These are phyloP conservation scores for Eucalyptus erythrocorys DNA, from an alignment of 345 rosid species.

Conservation along the genomic window DNA sequence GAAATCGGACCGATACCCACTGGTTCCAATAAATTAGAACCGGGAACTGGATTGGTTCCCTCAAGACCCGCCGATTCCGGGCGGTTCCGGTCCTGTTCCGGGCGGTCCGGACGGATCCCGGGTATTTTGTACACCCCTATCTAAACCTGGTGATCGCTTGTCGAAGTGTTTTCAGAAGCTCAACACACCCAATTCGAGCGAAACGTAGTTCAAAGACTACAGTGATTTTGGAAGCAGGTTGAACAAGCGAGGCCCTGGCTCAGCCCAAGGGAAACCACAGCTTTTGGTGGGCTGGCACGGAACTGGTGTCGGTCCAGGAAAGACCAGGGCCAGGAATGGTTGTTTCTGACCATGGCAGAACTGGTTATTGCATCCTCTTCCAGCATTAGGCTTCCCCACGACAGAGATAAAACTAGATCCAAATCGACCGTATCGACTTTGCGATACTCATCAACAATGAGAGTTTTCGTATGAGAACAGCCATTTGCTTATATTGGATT, in stretches of 20 bases:
- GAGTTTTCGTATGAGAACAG: background rate
- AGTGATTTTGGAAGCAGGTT: background rate
- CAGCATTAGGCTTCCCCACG: background rate
- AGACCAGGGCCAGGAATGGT: fast-evolving
- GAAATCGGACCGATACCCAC: no score
- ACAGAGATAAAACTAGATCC: background rate
- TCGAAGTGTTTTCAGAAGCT: background rate
- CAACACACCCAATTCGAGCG: background rate
- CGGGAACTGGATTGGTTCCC: no score
- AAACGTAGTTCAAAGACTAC: background rate
- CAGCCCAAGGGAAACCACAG: background rate
- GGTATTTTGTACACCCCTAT: no score
- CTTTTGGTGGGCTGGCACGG: background rate
- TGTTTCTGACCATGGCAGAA: background rate
- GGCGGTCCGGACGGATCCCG: no score
- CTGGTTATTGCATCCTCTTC: background rate
- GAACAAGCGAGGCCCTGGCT: background rate
- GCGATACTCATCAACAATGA: background rate
- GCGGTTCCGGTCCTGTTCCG: no score
- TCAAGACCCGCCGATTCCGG: no score
- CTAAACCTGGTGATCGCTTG: background rate
- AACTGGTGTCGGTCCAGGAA: background rate
- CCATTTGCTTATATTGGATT: background rate
- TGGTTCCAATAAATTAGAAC: no score
- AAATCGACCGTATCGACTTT: fast-evolving